phyloP scores from a whole-genome alignment of 805 yeast species.

The Tetrapisispora pingtungensis region DNA sequence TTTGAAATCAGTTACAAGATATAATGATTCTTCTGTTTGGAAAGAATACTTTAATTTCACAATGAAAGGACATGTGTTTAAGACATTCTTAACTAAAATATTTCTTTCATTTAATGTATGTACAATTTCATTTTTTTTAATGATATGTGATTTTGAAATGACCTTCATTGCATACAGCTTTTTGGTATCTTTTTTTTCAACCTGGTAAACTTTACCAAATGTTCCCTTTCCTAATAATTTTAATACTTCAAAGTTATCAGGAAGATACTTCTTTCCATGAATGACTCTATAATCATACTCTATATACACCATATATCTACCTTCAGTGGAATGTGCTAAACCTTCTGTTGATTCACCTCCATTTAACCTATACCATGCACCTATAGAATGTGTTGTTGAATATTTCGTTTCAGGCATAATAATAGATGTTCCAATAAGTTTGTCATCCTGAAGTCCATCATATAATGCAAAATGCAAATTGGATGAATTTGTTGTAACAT shows the following conservation, averaged over 20 bases:
- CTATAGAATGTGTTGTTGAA: not conserved
- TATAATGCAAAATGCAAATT: conserved; percentile 82
- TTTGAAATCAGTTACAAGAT: conserved; percentile 94
- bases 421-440: conserved; percentile 75
- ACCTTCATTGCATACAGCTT: conserved; percentile 97
- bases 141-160: conserved; percentile 85
- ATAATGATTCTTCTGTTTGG: conserved; percentile 87
- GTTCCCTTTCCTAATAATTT: conserved; percentile 92
- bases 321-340: not conserved
- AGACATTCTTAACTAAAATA: conserved; percentile 83
- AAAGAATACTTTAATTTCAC: conserved; percentile 93
- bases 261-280: conserved; percentile 71
- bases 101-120: conserved; percentile 97
- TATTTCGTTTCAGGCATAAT: conserved; percentile 27
- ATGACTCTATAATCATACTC: conserved; percentile 62
- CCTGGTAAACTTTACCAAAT: conserved; percentile 96
- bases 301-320: conserved; percentile 30
- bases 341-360: not conserved
- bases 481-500: conserved; percentile 76
- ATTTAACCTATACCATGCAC: not conserved
- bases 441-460: conserved; percentile 72
- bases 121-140: conserved; percentile 92
- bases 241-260: conserved; percentile 86
- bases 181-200: conserved; percentile 76
- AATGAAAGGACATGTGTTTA: conserved; percentile 79